Evolutionary conservation across 164 flowering plant species (phyloP).

Genomic region (Tinospora cordifolia): DNA sequence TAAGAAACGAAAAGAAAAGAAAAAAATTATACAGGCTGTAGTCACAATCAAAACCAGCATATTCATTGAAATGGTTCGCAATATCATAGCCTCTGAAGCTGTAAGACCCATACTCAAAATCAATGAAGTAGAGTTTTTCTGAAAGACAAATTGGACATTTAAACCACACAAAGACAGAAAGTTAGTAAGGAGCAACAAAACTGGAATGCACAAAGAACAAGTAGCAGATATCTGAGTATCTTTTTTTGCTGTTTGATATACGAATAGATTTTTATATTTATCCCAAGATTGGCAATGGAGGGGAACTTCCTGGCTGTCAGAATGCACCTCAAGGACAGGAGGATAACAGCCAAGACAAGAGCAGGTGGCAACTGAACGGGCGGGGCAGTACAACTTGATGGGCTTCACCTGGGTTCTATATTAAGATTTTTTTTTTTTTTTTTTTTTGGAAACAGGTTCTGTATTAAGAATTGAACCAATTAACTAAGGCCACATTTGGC

Average conservation of each 20-base stretch:
- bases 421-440: too few species aligned
- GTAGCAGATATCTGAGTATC: too few species aligned
- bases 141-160: conserved; percentile 17
- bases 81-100: conserved; percentile 93
- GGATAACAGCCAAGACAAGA: neutral
- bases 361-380: neutral
- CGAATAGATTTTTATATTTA: neutral
- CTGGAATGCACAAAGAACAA: neutral
- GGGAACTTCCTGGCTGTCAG: neutral
- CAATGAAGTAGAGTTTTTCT: conserved; percentile 87
- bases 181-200: neutral
- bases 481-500: neutral
- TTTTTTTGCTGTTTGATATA: neutral
- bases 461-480: neutral
- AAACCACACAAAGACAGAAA: neutral
- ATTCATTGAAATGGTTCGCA: conserved; percentile 97
- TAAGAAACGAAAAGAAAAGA: conserved; percentile 7
- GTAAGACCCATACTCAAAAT: conserved; percentile 95
- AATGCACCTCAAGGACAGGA: neutral
- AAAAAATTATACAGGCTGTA: conserved; percentile 64
- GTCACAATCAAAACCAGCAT: conserved; percentile 97
- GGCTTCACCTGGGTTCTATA: neutral
- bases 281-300: neutral
- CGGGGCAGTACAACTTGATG: neutral
- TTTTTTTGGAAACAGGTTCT: too few species aligned